A percentile compares a stretch with the other conserved stretches of the same genome.
These are phyloP conservation scores for Sporobolus alterniflorus DNA, from an alignment of 202 grass and related monocot species.

Conservation along the genomic window DNA sequence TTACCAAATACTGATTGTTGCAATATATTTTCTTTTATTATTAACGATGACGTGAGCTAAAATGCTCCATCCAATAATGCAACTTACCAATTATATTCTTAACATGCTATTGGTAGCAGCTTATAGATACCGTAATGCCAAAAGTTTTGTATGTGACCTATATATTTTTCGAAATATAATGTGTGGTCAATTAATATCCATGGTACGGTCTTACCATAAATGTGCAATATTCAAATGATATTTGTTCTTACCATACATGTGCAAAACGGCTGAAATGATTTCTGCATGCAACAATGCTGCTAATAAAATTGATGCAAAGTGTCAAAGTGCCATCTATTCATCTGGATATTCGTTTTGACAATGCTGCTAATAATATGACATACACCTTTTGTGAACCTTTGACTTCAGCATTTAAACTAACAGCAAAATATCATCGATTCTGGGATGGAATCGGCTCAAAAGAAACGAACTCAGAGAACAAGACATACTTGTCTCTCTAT, in stretches of 20 bases:
- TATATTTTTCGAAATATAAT: neutral
- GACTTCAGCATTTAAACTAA: neutral
- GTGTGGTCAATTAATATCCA: neutral
- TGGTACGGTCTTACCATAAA: no score
- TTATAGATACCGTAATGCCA: neutral
- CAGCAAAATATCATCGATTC: slow-evolving; percentile 8
- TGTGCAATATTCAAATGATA: no score
- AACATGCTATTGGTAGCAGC: neutral
- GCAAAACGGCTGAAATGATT: neutral
- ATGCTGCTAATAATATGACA: no score
- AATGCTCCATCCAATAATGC: neutral
- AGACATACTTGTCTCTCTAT: neutral
- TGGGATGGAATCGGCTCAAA: neutral
- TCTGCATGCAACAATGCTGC: neutral
- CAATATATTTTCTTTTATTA: neutral
- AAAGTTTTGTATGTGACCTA: neutral
- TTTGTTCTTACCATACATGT: neutral
- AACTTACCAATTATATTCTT: neutral
- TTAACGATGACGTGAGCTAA: neutral
- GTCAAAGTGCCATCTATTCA: neutral
- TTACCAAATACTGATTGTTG: neutral
- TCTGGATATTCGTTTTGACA: no score
- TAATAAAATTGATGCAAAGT: neutral
- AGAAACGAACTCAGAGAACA: neutral
- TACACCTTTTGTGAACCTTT: neutral